Evolutionary conservation across 192 early-diverging fungal genomes (phyloP), one percentile per base, ranked within the genome.

Genomic region (Coemansia guatemalensis): DNA sequence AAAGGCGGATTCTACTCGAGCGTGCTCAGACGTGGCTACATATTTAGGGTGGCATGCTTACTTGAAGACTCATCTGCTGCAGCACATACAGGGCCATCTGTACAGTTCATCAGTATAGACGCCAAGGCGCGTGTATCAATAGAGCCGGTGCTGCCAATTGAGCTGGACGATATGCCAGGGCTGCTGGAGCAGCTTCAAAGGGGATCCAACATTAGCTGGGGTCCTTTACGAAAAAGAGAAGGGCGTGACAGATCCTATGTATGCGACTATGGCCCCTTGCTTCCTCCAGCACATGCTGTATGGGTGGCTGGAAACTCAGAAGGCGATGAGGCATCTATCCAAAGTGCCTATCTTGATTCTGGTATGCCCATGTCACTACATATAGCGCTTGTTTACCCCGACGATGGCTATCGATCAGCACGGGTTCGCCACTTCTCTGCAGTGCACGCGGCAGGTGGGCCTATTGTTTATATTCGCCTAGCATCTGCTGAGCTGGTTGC

Each of bases 281-380:
- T 58, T 24, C 61, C 64, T 2, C 60, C 67, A 12, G 71, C 39
- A 24, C 55, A 65, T 20, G 64, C 67, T 3, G 29, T 64, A 11
- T 79, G 76, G 76, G 44, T 53, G 20, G 54, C 56, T 1, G 32
- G 39, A 8, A 47, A 24, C 5, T n/a, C 21, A 21, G 24, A 50
- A 4, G 25, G 32, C 41, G 51, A 53, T 18, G 35, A 61, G 8
- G 20, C 26, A 2, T 22, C 53, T 32, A 54, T 64, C 17, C 23
- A 39, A 7, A 53, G 29, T 12, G 77, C 60, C 1, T 74, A 61
- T 29, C 17, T 64, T 4, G 58, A 56, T 6, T 48, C 71, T 8
- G 77, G 77, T 11, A 58, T 72, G 32, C 77, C 77, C 3, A 30
- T 58, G 26, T 70, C 77, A 0, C 51, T 80, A 12, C 65, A 67